Base-by-base conservation (phyloP, 768 basidiomycete genomes). In the Phylloporus sp. region DNA sequence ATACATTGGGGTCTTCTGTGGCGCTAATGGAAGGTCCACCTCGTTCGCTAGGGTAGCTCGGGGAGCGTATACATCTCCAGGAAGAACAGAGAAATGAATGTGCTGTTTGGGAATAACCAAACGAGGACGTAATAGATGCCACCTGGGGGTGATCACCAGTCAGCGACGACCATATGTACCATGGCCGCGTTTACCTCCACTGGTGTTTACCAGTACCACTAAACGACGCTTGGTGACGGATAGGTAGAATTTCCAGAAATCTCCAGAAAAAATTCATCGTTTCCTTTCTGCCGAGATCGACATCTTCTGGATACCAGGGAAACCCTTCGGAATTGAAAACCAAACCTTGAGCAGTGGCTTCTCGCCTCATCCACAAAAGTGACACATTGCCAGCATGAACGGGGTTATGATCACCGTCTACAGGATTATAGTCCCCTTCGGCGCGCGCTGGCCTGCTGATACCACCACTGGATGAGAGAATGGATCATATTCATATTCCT, bases 141-240 rank as follows among this genome's bases (percentile, higher is more conserved):
- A n/a, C 27, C 49, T 49, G 37, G 9, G 20, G 20, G 18, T 9
- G 3, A 39, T 23, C 13, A 38, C 27, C 7, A 15, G 28, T 42
- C 17, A 45, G 13, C 11, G 4, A 23, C 6, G 7, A 18, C 15
- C 13, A 26, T 24, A 28, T 17, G 3, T 10, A 24, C 21, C 11
- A 18, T 1, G 32, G 10, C 6, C 34, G 0, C 5, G 4, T 47
- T n/a, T 28, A 53, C 52, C 49, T 46, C n/a, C 9, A 2, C 13
- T n/a, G 4, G 15, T 54, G 33, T 40, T 44, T 36, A 14, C 53
- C 50, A 27, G 26, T 29, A 36, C 50, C 50, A 24, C 43, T 38
- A 23, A 53, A 54, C 1, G 51, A 53, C 2, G 39, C 28, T 29
- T 53, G 53, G 23, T 54, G 46, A n/a, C 32, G 43, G 23, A 48